A percentile compares a stretch with the other conserved stretches of the same genome.
These are phyloP conservation scores for Pyrenophora tritici-repentis DNA, from an alignment of 2,329 filamentous ascomycete genomes.

Conservation along the genomic window DNA sequence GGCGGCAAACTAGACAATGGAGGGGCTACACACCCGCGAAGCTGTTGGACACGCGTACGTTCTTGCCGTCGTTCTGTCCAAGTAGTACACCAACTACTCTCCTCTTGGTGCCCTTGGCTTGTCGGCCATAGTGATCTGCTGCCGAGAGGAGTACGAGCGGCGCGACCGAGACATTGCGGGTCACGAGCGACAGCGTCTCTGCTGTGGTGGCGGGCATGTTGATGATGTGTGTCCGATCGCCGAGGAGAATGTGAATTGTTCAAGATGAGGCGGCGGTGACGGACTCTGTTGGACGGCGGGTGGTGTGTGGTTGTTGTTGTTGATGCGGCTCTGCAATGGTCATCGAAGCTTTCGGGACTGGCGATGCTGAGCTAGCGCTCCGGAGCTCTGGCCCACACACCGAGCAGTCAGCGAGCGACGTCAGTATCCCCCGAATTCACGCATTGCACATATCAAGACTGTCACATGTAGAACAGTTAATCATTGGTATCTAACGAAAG, in stretches of 20 bases:
- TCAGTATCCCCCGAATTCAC: background rate
- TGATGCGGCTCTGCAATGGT: conserved; percentile 44
- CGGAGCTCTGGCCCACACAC: conserved; percentile 16
- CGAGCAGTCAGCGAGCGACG: conserved; percentile 14
- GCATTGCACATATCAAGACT: background rate
- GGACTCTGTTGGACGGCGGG: conserved; percentile 19
- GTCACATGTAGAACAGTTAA: background rate
- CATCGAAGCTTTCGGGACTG: conserved; percentile 39
- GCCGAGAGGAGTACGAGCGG: conserved; percentile 96
- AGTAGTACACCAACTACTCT: conserved; percentile 90
- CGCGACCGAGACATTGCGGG: conserved; percentile 92
- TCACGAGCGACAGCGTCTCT: conserved; percentile 93
- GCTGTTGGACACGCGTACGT: conserved; percentile 97
- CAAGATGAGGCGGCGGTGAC: conserved; percentile 12
- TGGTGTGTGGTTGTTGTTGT: conserved; percentile 25
- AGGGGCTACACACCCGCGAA: conserved; percentile 75
- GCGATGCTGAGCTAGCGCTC: conserved; percentile 25
- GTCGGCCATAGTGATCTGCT: conserved; percentile 97
- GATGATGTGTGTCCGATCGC: conserved; percentile 16
- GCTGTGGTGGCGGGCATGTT: conserved; percentile 93
- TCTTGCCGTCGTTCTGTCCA: conserved; percentile 94
- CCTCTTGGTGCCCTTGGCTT: conserved; percentile 83
- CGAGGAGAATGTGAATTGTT: conserved; percentile 2
- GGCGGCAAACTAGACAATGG: conserved; percentile 21
- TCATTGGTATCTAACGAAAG: conserved; percentile 30